Evolutionary conservation across 805 yeast species (phyloP).

Genomic region (Ogataea kodamae): DNA sequence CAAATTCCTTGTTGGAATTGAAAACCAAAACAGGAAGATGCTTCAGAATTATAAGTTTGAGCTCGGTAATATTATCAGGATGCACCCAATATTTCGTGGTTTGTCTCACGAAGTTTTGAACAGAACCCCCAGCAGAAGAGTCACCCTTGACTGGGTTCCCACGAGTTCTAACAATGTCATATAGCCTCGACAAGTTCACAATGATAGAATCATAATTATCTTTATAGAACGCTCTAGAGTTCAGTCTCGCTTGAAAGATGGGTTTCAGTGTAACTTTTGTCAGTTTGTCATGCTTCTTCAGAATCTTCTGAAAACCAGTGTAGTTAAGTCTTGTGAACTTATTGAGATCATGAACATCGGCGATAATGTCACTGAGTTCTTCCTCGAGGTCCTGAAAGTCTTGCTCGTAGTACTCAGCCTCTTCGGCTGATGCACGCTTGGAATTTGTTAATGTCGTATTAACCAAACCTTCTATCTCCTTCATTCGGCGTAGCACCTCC

Average conservation of each 20-base stretch:
- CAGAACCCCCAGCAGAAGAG: constrained; percentile 96
- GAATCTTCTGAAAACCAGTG: constrained; percentile 94
- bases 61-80: constrained; percentile 95
- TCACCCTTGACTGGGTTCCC: constrained; percentile 96
- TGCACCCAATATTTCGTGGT: constrained; percentile 99
- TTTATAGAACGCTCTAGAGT: constrained; percentile 92
- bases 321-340: constrained; percentile 90
- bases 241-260: constrained; percentile 87
- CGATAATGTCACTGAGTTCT: constrained; percentile 81
- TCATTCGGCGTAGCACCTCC: constrained; percentile 81
- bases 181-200: constrained; percentile 82
- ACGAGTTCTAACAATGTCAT: constrained; percentile 90
- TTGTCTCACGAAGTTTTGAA: constrained; percentile 97
- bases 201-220: constrained; percentile 89
- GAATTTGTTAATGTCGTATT: constrained; percentile 49
- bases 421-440: constrained; percentile 37
- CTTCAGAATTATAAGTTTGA: constrained; percentile 86
- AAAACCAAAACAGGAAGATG: constrained; percentile 96
- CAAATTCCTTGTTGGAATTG: constrained; percentile 94
- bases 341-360: constrained; percentile 95
- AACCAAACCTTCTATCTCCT: constrained; percentile 74
- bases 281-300: constrained; percentile 93
- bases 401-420: constrained; percentile 44
- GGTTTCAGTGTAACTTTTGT: constrained; percentile 82
- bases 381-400: constrained; percentile 74